A percentile compares a stretch with the other conserved stretches of the same genome.
Evolutionary conservation across 257 asterid genomes (phyloP).

Genomic region (Datura wrightii): DNA sequence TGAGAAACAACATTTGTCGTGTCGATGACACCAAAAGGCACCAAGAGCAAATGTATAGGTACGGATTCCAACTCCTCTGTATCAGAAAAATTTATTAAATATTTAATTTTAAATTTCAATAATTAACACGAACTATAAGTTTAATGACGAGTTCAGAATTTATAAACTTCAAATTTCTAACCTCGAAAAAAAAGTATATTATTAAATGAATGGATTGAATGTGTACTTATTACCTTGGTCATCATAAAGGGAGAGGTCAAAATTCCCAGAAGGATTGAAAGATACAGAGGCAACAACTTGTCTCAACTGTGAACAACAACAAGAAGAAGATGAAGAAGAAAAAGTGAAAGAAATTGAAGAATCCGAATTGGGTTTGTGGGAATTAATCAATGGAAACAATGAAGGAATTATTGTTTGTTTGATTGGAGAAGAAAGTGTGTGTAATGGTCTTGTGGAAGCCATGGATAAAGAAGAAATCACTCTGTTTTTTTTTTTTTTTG

Average conservation of each 20-base stretch:
- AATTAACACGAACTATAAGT: too few species aligned
- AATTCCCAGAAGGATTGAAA: conserved; percentile 77
- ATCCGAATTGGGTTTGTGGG: conserved; percentile 40
- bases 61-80: too few species aligned
- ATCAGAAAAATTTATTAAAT: not conserved
- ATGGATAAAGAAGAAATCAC: conserved; percentile 36
- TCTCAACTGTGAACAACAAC: conserved; percentile 31
- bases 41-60: too few species aligned
- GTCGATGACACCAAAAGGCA: too few species aligned
- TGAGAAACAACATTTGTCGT: not conserved
- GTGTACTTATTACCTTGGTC: conserved; percentile 51
- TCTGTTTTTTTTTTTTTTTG: not conserved
- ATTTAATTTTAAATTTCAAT: not conserved
- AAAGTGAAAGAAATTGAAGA: conserved; percentile 3
- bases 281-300: conserved; percentile 57
- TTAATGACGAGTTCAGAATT: not conserved
- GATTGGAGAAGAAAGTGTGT: conserved; percentile 56
- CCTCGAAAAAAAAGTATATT: too few species aligned
- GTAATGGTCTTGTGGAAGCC: conserved; percentile 64
- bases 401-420: conserved; percentile 40
- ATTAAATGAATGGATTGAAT: too few species aligned
- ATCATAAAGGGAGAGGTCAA: conserved; percentile 68
- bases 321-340: conserved; percentile 19
- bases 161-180: not conserved
- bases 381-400: conserved; percentile 41